phyloP scores from a whole-genome alignment of 148 eudicot genomes.

The Diospyros kaki region DNA sequence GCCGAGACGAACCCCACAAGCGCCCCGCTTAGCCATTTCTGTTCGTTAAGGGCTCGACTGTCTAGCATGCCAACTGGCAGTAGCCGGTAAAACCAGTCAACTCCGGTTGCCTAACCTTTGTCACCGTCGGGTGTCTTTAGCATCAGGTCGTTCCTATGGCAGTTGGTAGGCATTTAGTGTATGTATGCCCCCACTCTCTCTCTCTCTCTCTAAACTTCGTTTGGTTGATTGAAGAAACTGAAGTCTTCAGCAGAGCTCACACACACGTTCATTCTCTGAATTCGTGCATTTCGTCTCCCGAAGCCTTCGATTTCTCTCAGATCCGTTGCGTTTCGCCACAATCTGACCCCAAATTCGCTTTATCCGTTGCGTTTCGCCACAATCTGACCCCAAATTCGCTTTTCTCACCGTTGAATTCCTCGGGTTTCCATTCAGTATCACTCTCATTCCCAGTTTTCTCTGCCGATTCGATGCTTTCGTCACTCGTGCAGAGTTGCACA shows the following conservation, averaged over 20 bases:
- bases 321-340: not conserved
- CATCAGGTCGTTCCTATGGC: too few species aligned
- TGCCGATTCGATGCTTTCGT: not conserved
- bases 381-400: not conserved
- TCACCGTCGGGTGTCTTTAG: too few species aligned
- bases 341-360: too few species aligned
- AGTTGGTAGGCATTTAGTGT: slow-evolving; percentile 54
- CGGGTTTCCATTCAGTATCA: too few species aligned
- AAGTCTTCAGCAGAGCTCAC: not conserved
- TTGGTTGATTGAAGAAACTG: slow-evolving; percentile 10
- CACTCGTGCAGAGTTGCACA: not conserved
- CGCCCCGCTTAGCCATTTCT: too few species aligned
- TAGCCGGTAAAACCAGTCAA: not conserved
- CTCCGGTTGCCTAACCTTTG: too few species aligned
- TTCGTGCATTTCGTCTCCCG: too few species aligned
- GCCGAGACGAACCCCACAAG: too few species aligned
- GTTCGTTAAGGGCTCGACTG: too few species aligned
- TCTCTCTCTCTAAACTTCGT: slow-evolving; percentile 15
- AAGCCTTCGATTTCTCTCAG: slow-evolving; percentile 6
- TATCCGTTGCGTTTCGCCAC: not conserved
- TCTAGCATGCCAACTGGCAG: not conserved
- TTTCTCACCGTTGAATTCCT: too few species aligned
- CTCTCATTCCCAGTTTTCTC: not conserved
- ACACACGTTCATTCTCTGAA: not conserved
- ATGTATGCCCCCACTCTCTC: slow-evolving; percentile 14